Evolutionary conservation across 2,329 filamentous ascomycete genomes (phyloP).

Genomic region (Fusarium buharicum): DNA sequence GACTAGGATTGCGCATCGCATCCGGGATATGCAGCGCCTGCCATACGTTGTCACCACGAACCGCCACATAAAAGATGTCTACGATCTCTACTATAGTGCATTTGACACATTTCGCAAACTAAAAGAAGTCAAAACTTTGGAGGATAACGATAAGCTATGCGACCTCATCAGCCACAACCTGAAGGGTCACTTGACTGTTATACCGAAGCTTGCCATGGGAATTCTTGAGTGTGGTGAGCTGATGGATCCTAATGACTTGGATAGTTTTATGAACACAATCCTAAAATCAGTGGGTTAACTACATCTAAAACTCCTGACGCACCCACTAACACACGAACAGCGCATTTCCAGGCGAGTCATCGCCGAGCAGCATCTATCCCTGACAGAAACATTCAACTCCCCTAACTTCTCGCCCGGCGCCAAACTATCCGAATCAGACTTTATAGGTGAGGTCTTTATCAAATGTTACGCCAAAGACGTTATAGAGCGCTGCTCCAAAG

Average conservation of each 20-base stretch:
- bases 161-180: conserved; percentile 81
- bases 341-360: conserved; percentile 96
- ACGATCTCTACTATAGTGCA: conserved; percentile 96
- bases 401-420: conserved; percentile 89
- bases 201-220: conserved; percentile 93
- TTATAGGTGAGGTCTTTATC: conserved; percentile 94
- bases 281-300: conserved; percentile 77
- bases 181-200: conserved; percentile 89
- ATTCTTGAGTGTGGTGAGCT: conserved; percentile 89
- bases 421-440: conserved; percentile 78
- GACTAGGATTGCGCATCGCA: conserved; percentile 83
- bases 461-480: conserved; percentile 92
- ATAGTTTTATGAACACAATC: conserved; percentile 95
- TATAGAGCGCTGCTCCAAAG: conserved; percentile 81
- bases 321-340: conserved; percentile 54
- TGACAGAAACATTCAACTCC: conserved; percentile 93
- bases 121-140: conserved; percentile 82
- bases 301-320: not conserved
- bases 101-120: conserved; percentile 91
- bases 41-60: conserved; percentile 98
- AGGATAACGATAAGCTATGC: conserved; percentile 92
- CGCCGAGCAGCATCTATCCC: conserved; percentile 93
- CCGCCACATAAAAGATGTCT: conserved; percentile 90
- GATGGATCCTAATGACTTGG: conserved; percentile 82
- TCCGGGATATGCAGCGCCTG: conserved; percentile 96